phyloP scores from a whole-genome alignment of 2,329 filamentous ascomycete genomes.

The Penicillium sp. region DNA sequence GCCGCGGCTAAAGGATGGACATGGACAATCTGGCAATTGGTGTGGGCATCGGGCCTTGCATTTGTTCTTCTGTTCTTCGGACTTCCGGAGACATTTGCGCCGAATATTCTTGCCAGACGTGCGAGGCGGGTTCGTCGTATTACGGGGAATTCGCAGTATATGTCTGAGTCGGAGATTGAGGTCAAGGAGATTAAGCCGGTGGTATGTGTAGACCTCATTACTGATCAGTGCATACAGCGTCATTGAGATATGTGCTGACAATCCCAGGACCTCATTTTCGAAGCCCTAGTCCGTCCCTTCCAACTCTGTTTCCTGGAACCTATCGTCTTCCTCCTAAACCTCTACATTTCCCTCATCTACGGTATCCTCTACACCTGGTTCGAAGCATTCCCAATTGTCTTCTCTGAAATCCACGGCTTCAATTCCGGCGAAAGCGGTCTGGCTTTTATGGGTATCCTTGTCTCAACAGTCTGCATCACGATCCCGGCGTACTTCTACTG shows the following conservation, averaged over 20 bases:
- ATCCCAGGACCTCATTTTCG: conserved; percentile 38
- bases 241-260: background rate
- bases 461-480: conserved; percentile 34
- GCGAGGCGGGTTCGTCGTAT: conserved; percentile 32
- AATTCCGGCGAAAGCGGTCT: conserved; percentile 32
- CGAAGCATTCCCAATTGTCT: conserved; percentile 52
- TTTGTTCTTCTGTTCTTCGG: conserved; percentile 48
- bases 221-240: no score
- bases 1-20: conserved; percentile 59
- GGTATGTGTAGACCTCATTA: background rate
- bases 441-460: conserved; percentile 25
- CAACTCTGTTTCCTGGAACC: conserved; percentile 26
- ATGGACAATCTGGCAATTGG: conserved; percentile 63
- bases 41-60: conserved; percentile 60
- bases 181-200: conserved; percentile 31
- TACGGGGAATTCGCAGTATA: conserved; percentile 41
- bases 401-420: conserved; percentile 28
- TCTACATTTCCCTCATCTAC: conserved; percentile 27
- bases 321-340: conserved; percentile 22
- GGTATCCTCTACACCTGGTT: conserved; percentile 29
- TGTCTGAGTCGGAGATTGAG: conserved; percentile 42
- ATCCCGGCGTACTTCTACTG: conserved; percentile 42
- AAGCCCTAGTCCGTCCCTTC: conserved; percentile 45
- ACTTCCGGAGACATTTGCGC: conserved; percentile 31
- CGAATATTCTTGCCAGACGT: conserved; percentile 20